phyloP scores from a whole-genome alignment of 768 basidiomycete species.

The Pleurotus tuber-regium region DNA sequence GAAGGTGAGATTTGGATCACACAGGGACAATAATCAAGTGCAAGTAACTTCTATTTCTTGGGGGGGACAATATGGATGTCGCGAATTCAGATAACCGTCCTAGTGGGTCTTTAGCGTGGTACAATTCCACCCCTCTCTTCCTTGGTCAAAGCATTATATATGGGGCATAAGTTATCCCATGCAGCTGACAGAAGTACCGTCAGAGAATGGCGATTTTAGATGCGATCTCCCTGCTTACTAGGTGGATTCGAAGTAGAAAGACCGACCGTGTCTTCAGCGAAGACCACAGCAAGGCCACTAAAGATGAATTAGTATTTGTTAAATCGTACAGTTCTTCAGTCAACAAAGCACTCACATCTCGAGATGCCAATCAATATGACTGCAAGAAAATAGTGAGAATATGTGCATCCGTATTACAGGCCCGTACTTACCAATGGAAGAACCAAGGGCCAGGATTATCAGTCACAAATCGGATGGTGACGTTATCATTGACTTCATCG shows the following conservation, averaged over 20 bases:
- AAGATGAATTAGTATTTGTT: neutral
- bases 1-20: too few relatives aligned
- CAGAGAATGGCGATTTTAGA: conserved; percentile 16
- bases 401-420: too few relatives aligned
- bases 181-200: neutral
- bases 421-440: conserved; percentile 32
- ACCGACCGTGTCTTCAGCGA: neutral
- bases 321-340: neutral
- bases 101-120: too few relatives aligned
- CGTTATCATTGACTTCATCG: conserved; percentile 28
- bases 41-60: too few relatives aligned
- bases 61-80: too few relatives aligned
- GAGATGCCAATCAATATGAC: conserved; percentile 2
- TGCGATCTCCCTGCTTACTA: neutral
- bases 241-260: neutral
- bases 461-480: conserved; percentile 48
- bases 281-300: conserved; percentile 1
- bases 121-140: neutral
- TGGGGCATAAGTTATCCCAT: neutral
- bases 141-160: neutral
- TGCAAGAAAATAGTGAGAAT: neutral
- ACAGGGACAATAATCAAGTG: too few relatives aligned
- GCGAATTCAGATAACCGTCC: too few relatives aligned
- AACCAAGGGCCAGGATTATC: conserved; percentile 52
- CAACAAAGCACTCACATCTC: neutral